These are phyloP conservation scores for Ilyonectria mors-panacis DNA, from an alignment of 2,329 filamentous ascomycete species.

Conservation along the genomic window DNA sequence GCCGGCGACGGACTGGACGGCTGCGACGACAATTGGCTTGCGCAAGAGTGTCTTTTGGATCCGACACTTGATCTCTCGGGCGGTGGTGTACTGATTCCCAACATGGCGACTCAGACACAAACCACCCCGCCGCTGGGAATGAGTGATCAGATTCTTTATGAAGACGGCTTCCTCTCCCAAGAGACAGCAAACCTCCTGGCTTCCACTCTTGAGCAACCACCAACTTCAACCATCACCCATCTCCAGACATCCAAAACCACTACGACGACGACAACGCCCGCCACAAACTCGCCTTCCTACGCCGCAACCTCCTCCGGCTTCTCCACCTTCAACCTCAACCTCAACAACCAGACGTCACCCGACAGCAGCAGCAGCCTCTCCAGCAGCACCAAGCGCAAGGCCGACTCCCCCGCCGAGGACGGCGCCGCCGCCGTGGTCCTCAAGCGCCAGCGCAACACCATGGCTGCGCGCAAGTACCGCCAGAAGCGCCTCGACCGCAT, in stretches of 20 bases:
- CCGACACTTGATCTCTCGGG: conserved; percentile 20
- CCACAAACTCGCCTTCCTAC: conserved; percentile 40
- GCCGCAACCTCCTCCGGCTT: conserved; percentile 44
- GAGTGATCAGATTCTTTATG: conserved; percentile 12
- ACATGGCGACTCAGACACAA: conserved; percentile 29
- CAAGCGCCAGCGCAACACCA: conserved; percentile 78
- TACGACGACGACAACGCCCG: conserved; percentile 19
- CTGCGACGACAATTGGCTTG: conserved; percentile 17
- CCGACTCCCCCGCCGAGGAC: conserved; percentile 40
- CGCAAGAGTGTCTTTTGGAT: conserved; percentile 22
- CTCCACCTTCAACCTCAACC: conserved; percentile 29
- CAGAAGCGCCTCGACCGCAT: conserved; percentile 80
- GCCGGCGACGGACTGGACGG: conserved; percentile 26
- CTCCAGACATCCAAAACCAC: conserved; percentile 16
- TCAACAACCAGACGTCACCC: conserved; percentile 35
- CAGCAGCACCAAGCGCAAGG: conserved; percentile 40
- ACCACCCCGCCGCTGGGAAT: conserved; percentile 31
- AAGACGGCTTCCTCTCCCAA: conserved; percentile 37
- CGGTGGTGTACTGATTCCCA: conserved; percentile 33
- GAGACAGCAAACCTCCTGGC: conserved; percentile 29
- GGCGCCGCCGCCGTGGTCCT: conserved; percentile 49
- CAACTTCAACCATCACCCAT: conserved; percentile 18
- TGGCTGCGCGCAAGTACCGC: conserved; percentile 80
- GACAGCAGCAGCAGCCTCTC: conserved; percentile 10
- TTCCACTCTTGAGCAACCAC: conserved; percentile 34